Base-by-base conservation (phyloP, 129 eudicot species). In the Helianthus annuus region DNA sequence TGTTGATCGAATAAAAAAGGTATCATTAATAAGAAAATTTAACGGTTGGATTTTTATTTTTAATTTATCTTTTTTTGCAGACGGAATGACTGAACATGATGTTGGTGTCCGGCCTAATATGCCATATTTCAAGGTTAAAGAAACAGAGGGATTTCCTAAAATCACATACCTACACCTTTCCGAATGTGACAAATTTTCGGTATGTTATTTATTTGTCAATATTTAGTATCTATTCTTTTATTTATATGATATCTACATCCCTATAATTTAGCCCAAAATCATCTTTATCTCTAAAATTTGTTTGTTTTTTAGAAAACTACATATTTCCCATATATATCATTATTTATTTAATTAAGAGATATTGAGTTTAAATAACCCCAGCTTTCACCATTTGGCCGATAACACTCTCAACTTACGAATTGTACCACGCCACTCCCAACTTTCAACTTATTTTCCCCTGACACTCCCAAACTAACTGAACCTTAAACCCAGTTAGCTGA, bases 181-280 rank as follows among this genome's bases (percentile, higher is more conserved):
- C 16, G 98, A 92, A 49, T 87, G 95, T 56, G 88, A 85, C 68
- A 85, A 92, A 72, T 92, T 92, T 87, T 92, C 98, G 75, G 98
- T 92, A 85, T 15, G 82, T 73, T 70, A 70, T 53, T 10, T 4
- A 24, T 42, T 22, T 55, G 10, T 4, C 14, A 57, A 57, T 17
- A 15, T 40, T 15, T 74, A 51, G 4, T 62, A 49, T 40, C 19
- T 60, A 10, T 59, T 14, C 1, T 19, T 57, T 9, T 72, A 60
- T 60, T 48, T 38, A 11, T 64, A 9, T 52, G 16, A 27, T 27
- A 27, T 27, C 2, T 27, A 1, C 36, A 32, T 1, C 4, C 36
- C 36, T 32, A 32, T 32, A 32, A 32, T 3, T 32, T 32, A 32
- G 4, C 36, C 2, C 4, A 32, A 32, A 32, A 32, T 32, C 36